These are phyloP conservation scores for Domatiomyces catenatus DNA, from an alignment of 2,329 filamentous ascomycete species.

Conservation along the genomic window DNA sequence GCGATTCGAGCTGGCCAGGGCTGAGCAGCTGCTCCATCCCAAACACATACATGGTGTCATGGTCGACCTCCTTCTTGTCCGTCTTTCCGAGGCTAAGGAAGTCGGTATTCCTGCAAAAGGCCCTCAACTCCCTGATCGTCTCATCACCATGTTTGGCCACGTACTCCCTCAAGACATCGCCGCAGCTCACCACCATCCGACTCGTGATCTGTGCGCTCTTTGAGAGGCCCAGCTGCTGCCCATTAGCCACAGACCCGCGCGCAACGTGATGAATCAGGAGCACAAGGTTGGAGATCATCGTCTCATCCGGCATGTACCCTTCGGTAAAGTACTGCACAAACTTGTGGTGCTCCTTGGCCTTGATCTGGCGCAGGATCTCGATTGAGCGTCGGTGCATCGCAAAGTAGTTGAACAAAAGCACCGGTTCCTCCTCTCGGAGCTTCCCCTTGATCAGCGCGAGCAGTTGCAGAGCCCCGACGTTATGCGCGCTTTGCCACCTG, in stretches of 20 bases:
- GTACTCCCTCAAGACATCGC: conserved; percentile 19
- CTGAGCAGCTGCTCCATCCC: too few relatives aligned
- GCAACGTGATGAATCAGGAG: conserved; percentile 18
- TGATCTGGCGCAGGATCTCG: conserved; percentile 18
- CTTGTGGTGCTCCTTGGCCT: conserved; percentile 18
- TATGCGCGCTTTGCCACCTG: conserved; percentile 15
- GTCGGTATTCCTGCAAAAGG: conserved; percentile 13
- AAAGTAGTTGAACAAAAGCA: conserved; percentile 20
- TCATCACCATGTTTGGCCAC: conserved; percentile 18
- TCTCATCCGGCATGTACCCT: conserved; percentile 18
- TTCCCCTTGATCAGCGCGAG: conserved; percentile 17
- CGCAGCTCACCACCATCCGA: conserved; percentile 18
- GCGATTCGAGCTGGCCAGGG: too few relatives aligned
- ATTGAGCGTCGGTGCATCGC: conserved; percentile 20
- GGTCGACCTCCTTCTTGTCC: too few relatives aligned
- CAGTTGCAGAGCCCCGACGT: conserved; percentile 17
- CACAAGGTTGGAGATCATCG: conserved; percentile 17
- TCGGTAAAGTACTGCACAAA: conserved; percentile 19
- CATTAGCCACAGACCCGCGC: conserved; percentile 12
- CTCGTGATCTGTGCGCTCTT: conserved; percentile 5
- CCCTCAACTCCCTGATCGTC: conserved; percentile 18
- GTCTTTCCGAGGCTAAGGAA: too few relatives aligned
- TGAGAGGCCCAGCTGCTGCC: conserved; percentile 9
- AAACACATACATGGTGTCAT: too few relatives aligned
- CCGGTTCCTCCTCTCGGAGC: conserved; percentile 19